Conservation (phyloP, 2,329 filamentous ascomycete genomes). For the Hypocrella siamensis region DNA sequence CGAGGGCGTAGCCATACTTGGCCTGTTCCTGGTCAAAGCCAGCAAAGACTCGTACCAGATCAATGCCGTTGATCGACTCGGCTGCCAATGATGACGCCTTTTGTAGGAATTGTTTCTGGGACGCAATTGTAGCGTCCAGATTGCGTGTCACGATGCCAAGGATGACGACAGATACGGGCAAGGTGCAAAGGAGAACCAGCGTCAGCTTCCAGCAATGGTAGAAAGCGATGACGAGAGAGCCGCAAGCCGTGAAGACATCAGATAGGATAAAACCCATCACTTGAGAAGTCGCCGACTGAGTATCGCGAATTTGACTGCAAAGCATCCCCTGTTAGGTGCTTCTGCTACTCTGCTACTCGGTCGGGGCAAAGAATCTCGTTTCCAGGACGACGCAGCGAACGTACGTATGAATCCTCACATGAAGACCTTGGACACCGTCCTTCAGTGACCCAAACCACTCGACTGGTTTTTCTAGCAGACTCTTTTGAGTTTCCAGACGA, state of each 20-base stretch:
- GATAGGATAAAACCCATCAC: conserved; percentile 57
- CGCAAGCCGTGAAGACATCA: conserved; percentile 46
- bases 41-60: conserved; percentile 77
- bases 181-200: conserved; percentile 56
- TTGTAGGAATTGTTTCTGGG: conserved; percentile 52
- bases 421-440: conserved; percentile 55
- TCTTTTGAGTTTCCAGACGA: conserved; percentile 48
- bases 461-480: conserved; percentile 57
- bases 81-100: conserved; percentile 56
- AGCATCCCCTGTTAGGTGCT: not conserved
- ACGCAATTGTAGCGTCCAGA: conserved; percentile 49
- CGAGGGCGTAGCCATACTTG: conserved; percentile 45
- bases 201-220: conserved; percentile 75
- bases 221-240: conserved; percentile 56
- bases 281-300: conserved; percentile 68
- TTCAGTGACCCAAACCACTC: conserved; percentile 66
- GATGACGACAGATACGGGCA: conserved; percentile 50
- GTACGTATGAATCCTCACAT: conserved; percentile 61
- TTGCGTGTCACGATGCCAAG: conserved; percentile 43
- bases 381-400: too few relatives aligned
- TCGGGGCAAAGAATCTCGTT: too few relatives aligned
- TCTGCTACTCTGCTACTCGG: too few relatives aligned
- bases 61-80: conserved; percentile 57
- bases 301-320: conserved; percentile 62
- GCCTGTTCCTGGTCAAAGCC: conserved; percentile 53